Evolutionary conservation across 495 filamentous ascomycete species (phyloP).

Genomic region (Hypoxylon intermedium): DNA sequence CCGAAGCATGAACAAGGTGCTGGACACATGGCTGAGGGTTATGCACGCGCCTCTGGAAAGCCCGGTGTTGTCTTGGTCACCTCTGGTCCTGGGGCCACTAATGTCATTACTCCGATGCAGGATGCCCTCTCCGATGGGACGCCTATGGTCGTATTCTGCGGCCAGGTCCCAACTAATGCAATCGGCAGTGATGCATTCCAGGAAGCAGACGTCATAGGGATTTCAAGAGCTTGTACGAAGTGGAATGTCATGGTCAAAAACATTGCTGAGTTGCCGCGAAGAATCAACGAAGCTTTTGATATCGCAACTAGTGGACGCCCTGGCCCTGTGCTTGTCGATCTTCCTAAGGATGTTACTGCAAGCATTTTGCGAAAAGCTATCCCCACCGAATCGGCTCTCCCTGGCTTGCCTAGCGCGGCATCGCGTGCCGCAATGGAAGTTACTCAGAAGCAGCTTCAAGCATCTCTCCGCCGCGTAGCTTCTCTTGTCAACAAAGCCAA

Average conservation of each 20-base stretch:
- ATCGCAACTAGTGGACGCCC: constrained; percentile 79
- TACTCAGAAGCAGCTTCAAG: constrained; percentile 63
- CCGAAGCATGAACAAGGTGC: constrained; percentile 82
- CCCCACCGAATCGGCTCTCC: constrained; percentile 68
- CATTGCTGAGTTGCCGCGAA: constrained; percentile 74
- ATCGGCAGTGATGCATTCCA: constrained; percentile 85
- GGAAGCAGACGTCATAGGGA: constrained; percentile 79
- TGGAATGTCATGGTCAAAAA: constrained; percentile 88
- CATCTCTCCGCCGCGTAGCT: constrained; percentile 68
- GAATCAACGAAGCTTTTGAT: constrained; percentile 86
- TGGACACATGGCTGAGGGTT: constrained; percentile 83
- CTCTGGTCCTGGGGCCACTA: constrained; percentile 79
- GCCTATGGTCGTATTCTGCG: constrained; percentile 78
- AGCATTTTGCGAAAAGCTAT: constrained; percentile 71
- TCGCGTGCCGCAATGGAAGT: constrained; percentile 68
- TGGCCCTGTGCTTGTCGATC: constrained; percentile 79
- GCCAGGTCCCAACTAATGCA: constrained; percentile 74
- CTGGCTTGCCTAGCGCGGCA: constrained; percentile 72
- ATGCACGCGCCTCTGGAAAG: constrained; percentile 75
- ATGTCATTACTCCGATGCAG: constrained; percentile 80
- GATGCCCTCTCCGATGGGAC: constrained; percentile 81
- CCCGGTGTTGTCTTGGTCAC: constrained; percentile 81
- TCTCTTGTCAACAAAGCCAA: constrained; percentile 74
- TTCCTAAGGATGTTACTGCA: constrained; percentile 81
- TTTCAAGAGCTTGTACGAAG: constrained; percentile 80